These are phyloP conservation scores for Trichoderma brevicompactum DNA, from an alignment of 2,329 filamentous ascomycete genomes.

Conservation along the genomic window DNA sequence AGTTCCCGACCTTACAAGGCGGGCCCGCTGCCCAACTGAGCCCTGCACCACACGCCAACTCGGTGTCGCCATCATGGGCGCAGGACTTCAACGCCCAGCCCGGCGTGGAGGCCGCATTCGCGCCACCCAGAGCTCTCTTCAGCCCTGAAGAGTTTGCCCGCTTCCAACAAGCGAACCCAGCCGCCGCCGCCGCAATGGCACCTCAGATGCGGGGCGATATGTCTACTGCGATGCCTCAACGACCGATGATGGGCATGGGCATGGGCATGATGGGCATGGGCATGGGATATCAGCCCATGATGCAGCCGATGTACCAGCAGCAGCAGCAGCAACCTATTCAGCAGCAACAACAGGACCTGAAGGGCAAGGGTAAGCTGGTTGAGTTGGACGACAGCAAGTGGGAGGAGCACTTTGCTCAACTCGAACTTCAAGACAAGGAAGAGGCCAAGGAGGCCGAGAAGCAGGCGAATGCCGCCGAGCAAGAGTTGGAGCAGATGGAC, in stretches of 20 bases:
- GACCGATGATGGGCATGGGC: slow-evolving; percentile 64
- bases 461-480: slow-evolving; percentile 73
- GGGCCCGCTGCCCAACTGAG: slow-evolving; percentile 54
- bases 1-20: slow-evolving; percentile 55
- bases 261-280: slow-evolving; percentile 56
- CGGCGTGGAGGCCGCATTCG: slow-evolving; percentile 73
- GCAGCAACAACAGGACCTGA: slow-evolving; percentile 57
- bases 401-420: slow-evolving; percentile 94
- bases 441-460: slow-evolving; percentile 57
- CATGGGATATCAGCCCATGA: slow-evolving; percentile 61
- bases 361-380: slow-evolving; percentile 90
- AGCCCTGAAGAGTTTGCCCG: slow-evolving; percentile 83
- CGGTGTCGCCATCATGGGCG: slow-evolving; percentile 59
- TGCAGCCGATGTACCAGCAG: slow-evolving; percentile 52
- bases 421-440: slow-evolving; percentile 69
- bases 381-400: slow-evolving; percentile 93
- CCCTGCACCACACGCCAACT: slow-evolving; percentile 56
- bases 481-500: slow-evolving; percentile 88
- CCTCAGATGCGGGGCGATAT: slow-evolving; percentile 59
- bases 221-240: slow-evolving; percentile 54
- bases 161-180: slow-evolving; percentile 76
- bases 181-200: slow-evolving; percentile 57
- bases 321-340: slow-evolving; percentile 54
- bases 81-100: slow-evolving; percentile 62
- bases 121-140: slow-evolving; percentile 65